These are phyloP conservation scores for Saksenaea vasiformis DNA, from an alignment of 371 early-diverging fungal species.

Conservation along the genomic window DNA sequence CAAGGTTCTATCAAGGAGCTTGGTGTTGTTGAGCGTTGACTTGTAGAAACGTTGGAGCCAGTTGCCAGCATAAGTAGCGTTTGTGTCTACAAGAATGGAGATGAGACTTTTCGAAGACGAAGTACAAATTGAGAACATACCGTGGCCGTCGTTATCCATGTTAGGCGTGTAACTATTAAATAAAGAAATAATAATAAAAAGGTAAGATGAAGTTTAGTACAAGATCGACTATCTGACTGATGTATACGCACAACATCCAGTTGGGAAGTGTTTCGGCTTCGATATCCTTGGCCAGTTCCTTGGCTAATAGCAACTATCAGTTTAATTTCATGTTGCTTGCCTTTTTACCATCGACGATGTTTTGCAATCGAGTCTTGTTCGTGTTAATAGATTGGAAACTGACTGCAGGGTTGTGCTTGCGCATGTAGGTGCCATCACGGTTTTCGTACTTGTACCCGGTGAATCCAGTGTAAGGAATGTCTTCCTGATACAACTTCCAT, in stretches of 20 bases:
- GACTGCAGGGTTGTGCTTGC: constrained; percentile 65
- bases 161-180: constrained; percentile 29
- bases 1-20: constrained; percentile 23
- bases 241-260: constrained; percentile 32
- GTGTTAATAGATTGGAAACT: constrained; percentile 45
- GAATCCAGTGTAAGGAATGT: constrained; percentile 48
- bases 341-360: constrained; percentile 39
- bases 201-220: constrained; percentile 7
- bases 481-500: constrained; percentile 66
- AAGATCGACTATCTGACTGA: neutral
- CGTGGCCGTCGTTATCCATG: constrained; percentile 34
- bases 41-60: constrained; percentile 29
- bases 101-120: neutral
- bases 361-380: constrained; percentile 35
- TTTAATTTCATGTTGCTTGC: neutral
- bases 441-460: constrained; percentile 25
- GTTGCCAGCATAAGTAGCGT: constrained; percentile 30
- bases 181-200: neutral
- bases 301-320: constrained; percentile 1
- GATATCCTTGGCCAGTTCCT: constrained; percentile 25
- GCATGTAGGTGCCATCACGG: constrained; percentile 35
- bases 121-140: neutral
- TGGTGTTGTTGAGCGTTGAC: constrained; percentile 27
- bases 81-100: constrained; percentile 21
- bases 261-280: constrained; percentile 24